Base-by-base conservation (phyloP, 164 flowering plant species). In the Vitis rotundifolia region DNA sequence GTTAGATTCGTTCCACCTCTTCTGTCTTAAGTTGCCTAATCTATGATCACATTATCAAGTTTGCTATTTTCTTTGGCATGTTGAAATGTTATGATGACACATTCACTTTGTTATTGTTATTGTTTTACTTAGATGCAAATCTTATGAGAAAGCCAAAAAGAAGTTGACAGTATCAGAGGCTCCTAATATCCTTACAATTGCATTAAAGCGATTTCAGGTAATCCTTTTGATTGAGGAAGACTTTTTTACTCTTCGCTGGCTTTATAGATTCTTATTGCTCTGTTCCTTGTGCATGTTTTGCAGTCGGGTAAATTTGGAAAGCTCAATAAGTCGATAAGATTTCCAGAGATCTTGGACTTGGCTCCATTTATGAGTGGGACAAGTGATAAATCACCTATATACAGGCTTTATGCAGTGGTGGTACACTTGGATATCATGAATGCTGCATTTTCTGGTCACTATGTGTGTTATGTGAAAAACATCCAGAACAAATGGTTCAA, bases 221-320 rank as follows among this genome's bases (percentile, higher is more conserved):
- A 60, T 44, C 15, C 15, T 48, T 13, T 70, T 3, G 8, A 44
- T 10, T 9, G 3, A 9, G 10, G 28, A 16, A 15, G 8, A 8
- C 13, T 53, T 5, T 16, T 26, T 62, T 57, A 14, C 18, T 37
- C 29, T 54, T 37, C 60, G 47, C 62, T 67, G 10, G 44, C 44
- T 62, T 11, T 28, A 18, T 19, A 44, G 19, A 11, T 68, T 60
- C 63, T 50, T 71, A 59, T 63, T 68, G 10, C 19, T 66, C 67
- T 57, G 67, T 75, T 63, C 8, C 44, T n/a, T 57, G 3, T 59
- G 16, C 47, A 9, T 71, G 50, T 65, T 68, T 68, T 79, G 22
- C 91, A 96, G 99, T 81, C 92, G 12, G 99, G 98, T 52, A 91
- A 88, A 77, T 95, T 85, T 83, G 99, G 97, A 62, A 95, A 95